phyloP scores from a whole-genome alignment of 129 eudicot species.

The Daucus carota region DNA sequence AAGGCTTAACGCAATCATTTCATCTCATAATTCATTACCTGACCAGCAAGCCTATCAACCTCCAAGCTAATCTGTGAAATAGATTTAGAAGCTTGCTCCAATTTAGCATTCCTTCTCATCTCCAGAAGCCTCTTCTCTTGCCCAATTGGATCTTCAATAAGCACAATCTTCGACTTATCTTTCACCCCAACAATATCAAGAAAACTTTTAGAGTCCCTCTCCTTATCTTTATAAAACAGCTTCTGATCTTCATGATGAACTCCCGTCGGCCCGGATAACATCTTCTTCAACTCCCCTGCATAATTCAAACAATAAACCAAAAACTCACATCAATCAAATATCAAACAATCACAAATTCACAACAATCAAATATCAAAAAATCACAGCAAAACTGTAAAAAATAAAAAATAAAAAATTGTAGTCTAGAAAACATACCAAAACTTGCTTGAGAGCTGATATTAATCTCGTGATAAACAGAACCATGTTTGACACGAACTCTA shows the following conservation, averaged over 20 bases:
- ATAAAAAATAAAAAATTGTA: background rate
- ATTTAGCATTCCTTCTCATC: constrained; percentile 57
- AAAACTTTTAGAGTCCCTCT: constrained; percentile 57
- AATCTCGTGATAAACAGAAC: background rate
- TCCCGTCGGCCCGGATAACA: constrained; percentile 78
- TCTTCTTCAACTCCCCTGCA: constrained; percentile 78
- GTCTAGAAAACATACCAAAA: background rate
- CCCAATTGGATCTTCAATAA: constrained; percentile 78
- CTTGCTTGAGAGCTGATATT: constrained; percentile 4
- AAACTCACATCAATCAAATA: background rate
- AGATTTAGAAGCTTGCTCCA: constrained; percentile 66
- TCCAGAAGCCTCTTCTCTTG: constrained; percentile 68
- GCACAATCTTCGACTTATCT: constrained; percentile 68
- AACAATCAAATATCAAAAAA: too few relatives aligned
- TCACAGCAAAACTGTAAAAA: too few relatives aligned
- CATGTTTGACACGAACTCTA: constrained; percentile 4
- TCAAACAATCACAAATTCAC: background rate
- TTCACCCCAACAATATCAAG: constrained; percentile 77
- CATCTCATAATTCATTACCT: background rate
- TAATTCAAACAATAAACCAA: background rate
- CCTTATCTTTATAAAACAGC: constrained; percentile 58
- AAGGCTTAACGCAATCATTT: background rate
- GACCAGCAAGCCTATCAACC: constrained; percentile 79
- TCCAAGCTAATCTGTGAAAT: constrained; percentile 76
- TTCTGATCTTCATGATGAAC: constrained; percentile 87